Evolutionary conservation across 2,329 filamentous ascomycete genomes (phyloP), one percentile per base, ranked within the genome.

Genomic region (Dactylellina cionopaga): DNA sequence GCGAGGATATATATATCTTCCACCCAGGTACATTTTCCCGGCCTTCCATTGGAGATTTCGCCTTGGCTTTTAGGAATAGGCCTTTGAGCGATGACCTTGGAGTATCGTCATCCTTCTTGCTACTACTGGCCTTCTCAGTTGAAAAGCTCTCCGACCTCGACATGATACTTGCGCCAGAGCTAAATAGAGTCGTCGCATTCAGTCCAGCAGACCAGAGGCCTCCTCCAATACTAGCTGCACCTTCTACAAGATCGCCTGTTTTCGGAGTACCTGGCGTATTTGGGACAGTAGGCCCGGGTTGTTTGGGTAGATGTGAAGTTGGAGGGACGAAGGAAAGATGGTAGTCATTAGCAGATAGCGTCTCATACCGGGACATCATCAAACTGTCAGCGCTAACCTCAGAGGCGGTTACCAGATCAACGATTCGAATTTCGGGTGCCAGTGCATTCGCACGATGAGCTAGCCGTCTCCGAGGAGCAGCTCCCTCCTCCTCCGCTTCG

Each of bases 1-100:
- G 95, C 77, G 92, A 97, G 77, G 96, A 92, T 39, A 99, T 92
- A 79, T 97, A 97, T 13, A 99, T 90, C 78, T 98, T 91, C 75
- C 89, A 83, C 5, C 89, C 88, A 35, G 85, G 83, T 7, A 84
- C 75, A 51, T 78, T 74, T 22, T 76, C 76, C 3, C 76, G 74
- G 58, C 76, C 77, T 31, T 66, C 63, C 69, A 74, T 74, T n/a
- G 55, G 62, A 4, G 69, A 74, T 82, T 85, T 69, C 80, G 54
- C 29, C 22, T 74, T 66, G n/a, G 63, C 25, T 39, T 66, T 66
- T 10, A 66, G 7, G n/a, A 66, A 58, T 6, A 74, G 22, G 9
- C 69, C 69, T 19, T 66, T 68, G 3, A 74, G 59, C 6, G 69
- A 74, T 15, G 69, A 74, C 25, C 63, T 65, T 5, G 68, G 68